phyloP scores from a whole-genome alignment of 441 rosid species.

The Raphanus hybrid region DNA sequence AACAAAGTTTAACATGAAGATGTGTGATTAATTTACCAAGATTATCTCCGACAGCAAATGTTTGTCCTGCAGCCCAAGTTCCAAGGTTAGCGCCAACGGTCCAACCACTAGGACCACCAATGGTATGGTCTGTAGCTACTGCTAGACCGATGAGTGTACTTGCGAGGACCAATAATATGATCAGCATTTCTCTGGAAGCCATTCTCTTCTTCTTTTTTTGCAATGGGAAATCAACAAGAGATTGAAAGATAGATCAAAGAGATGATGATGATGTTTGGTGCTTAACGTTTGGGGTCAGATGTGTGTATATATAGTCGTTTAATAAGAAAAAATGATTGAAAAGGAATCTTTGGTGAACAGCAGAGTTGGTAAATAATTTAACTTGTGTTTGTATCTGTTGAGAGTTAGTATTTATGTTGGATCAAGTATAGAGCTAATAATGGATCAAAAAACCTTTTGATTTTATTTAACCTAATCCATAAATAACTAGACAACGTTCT shows the following conservation, averaged over 20 bases:
- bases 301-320: not conserved
- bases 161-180: not conserved
- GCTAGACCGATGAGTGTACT: not conserved
- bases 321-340: not conserved
- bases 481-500: not conserved
- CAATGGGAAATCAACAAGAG: not conserved
- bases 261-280: not conserved
- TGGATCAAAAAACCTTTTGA: not conserved
- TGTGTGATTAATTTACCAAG: not conserved
- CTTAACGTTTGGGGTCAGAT: not conserved
- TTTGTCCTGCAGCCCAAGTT: constrained; percentile 4
- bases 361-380: not conserved
- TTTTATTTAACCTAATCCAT: not conserved
- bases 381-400: not conserved
- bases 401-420: not conserved
- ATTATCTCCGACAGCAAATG: constrained; percentile 1
- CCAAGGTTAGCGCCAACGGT: not conserved
- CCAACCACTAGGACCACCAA: not conserved
- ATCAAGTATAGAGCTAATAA: not conserved
- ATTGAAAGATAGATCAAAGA: not conserved
- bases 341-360: not conserved
- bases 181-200: not conserved
- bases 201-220: not conserved
- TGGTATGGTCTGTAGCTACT: constrained; percentile 1
- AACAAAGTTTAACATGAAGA: not conserved